Evolutionary conservation across 75 land plant species (phyloP).

Genomic region (Larix kaempferi): DNA sequence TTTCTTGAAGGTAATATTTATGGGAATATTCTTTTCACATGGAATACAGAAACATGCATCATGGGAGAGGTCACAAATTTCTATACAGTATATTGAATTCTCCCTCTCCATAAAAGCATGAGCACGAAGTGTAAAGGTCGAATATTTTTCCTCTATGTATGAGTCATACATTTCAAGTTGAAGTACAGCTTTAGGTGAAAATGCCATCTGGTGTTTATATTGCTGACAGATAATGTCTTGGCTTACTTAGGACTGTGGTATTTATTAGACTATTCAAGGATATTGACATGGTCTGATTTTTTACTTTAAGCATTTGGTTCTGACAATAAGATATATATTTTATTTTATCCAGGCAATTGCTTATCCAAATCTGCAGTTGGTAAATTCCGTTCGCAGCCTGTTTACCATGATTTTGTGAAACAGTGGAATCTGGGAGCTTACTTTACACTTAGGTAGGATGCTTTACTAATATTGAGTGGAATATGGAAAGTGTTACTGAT

Average conservation of each 20-base stretch:
- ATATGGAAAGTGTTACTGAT: background rate
- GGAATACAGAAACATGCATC: background rate
- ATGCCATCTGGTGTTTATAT: background rate
- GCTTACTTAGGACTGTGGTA: background rate
- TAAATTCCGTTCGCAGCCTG: constrained; percentile 63
- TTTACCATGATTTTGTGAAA: constrained; percentile 78
- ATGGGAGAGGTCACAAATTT: background rate
- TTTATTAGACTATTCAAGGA: constrained; percentile 4
- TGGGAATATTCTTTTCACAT: background rate
- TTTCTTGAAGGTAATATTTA: constrained; percentile 73
- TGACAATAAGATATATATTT: no score
- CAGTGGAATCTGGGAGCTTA: constrained; percentile 94
- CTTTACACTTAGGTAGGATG: constrained; percentile 76
- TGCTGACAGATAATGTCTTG: background rate
- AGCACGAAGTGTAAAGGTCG: background rate
- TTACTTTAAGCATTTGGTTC: background rate
- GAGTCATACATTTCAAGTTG: background rate
- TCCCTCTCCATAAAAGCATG: background rate
- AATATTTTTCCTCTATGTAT: background rate
- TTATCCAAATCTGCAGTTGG: constrained; percentile 76
- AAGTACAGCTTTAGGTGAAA: background rate
- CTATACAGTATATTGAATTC: background rate
- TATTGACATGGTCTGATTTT: background rate
- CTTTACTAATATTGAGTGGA: background rate
- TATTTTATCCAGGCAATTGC: constrained; percentile 77